Base-by-base conservation (phyloP, 805 yeast species). In the Saccharomycopsis fibuligera region DNA sequence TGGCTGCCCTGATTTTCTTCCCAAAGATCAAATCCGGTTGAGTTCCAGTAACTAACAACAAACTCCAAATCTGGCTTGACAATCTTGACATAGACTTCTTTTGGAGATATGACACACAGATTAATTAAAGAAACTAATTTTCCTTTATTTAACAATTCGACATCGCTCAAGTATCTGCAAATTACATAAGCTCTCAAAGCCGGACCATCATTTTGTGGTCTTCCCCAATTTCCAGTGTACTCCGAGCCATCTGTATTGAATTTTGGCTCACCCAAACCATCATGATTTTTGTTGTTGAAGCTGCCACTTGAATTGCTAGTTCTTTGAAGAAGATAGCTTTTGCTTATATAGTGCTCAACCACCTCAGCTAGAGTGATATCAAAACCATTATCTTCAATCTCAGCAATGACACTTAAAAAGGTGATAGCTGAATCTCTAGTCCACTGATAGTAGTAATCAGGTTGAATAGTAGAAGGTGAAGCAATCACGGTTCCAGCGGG, bases 181-280 rank as follows among this genome's bases (percentile, higher is more conserved):
- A 79, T 69, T 1, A 86, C 74, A 48, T 75, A 68, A 3, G 76
- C 73, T 50, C 93, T 68, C 47, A 84, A 68, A 1, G 86, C 88
- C 0, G 93, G 91, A 0, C 91, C 91, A 59, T 84, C 93, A 40
- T 83, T 68, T 62, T 84, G 93, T 1, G 93, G 93, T 54, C 93
- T 67, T 4, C 93, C 93, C 93, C 93, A 84, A 17, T 67, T 59
- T 5, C 65, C 78, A 9, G 62, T 60, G 57, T 81, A 84, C 1
- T 78, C 66, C 0, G 73, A 54, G 17, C 78, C 76, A 41, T 81
- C 71, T 2, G 75, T 69, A 60, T 69, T 61, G 56, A 79, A 84
- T 60, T 84, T 84, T n/a, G 93, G 91, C 60, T 84, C 93, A 3
- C 90, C 93, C 22, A 90, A 68, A 1, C 86, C 88, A 9, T 65